Percentiles rank a stretch among this genome's conserved stretches.
Evolutionary conservation across 2,329 filamentous ascomycete species (phyloP).

Genomic region (Diaporthe longicolla): DNA sequence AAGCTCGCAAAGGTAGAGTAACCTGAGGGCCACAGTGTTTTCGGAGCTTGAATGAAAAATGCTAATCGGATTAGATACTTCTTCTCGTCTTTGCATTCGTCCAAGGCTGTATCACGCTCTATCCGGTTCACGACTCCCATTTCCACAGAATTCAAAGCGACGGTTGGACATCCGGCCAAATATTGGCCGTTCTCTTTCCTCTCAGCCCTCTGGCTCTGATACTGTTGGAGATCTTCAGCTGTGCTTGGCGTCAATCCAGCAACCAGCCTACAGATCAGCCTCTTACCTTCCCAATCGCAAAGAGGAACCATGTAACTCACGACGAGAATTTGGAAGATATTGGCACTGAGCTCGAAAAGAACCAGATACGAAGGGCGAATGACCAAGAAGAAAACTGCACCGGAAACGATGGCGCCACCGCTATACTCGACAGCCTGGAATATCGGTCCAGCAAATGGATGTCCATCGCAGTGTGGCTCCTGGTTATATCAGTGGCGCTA

Average conservation of each 20-base stretch:
- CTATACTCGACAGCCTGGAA: constrained; percentile 1
- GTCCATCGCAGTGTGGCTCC: background rate
- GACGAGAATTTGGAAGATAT: background rate
- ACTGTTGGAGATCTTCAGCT: background rate
- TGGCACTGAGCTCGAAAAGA: background rate
- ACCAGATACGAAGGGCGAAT: background rate
- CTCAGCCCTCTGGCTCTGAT: constrained; percentile 12
- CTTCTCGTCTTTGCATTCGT: background rate
- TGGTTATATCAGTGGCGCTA: background rate
- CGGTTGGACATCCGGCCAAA: background rate
- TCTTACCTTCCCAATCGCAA: background rate
- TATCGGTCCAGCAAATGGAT: background rate
- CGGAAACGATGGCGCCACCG: background rate
- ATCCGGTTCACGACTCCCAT: background rate
- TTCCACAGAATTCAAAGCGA: background rate
- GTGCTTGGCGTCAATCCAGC: background rate
- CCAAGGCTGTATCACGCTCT: background rate
- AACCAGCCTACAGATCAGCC: background rate
- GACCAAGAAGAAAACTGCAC: background rate
- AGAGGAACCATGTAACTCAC: background rate
- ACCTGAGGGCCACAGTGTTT: too few species aligned
- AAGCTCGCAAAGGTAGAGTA: constrained; percentile 1
- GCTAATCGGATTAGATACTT: constrained; percentile 4
- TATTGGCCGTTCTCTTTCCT: background rate
- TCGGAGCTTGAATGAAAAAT: background rate